Evolutionary conservation across 768 basidiomycete genomes (phyloP), one percentile per base, ranked within the genome.

Genomic region (Lactarius akahatsu): DNA sequence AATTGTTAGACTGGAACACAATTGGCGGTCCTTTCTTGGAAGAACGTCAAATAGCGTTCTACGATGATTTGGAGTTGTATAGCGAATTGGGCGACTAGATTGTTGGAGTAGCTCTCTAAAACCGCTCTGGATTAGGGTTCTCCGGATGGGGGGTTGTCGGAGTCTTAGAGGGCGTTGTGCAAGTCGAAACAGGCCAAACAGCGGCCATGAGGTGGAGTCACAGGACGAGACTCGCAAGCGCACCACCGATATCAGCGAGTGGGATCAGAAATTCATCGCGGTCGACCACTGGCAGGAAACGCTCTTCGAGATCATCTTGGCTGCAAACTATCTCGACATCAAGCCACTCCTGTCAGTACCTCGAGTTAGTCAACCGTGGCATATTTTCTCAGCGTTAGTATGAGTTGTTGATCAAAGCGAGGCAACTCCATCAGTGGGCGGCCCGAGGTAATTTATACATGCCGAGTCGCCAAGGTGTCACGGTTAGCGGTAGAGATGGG

Each of bases 221-320:
- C 90, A 91, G 72, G 96, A 98, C 67, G 97, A 98, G 79, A 91
- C 92, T 5, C 89, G 96, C 80, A 95, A 96, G 79, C 90, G 95
- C 76, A 96, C 94, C n/a, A 95, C 95, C 18, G 96, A 98, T 71
- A 98, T 99, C 78, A 89, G 88, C 70, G 97, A 99, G 76, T 99
- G 97, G 97, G 97, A 99, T 79, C 91, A 96, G 76, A 97, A 97
- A 80, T 98, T 96, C 77, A 96, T 96, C 77, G 90, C 89, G 54
- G 97, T 98, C 66, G 97, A 98, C 82, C n/a, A n/a, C n/a, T n/a
- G n/a, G n/a, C 97, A 98, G 79, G 97, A 98, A 80, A 98, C 98
- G 96, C 85, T 99, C 7, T 98, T 98, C 71, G 97, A 99, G 81
- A 99, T 98, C 77, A 99, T 98, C 77, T 89, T 98, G 63, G 97